A percentile compares a stretch with the other conserved stretches of the same genome.
Conservation (phyloP, 257 asterid genomes). For the Eucommia ulmoides region DNA sequence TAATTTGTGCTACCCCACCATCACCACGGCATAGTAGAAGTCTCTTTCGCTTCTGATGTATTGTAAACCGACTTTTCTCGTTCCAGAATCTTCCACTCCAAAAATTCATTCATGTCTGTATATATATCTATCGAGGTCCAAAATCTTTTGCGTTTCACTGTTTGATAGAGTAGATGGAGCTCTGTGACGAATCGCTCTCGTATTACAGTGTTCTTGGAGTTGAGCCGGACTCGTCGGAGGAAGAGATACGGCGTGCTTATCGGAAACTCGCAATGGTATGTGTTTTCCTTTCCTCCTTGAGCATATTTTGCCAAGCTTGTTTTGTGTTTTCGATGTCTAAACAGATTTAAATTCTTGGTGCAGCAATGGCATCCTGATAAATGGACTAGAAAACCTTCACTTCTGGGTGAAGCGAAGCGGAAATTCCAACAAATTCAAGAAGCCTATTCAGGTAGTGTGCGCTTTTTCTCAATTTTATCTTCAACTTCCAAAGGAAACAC, state of each 20-base stretch:
- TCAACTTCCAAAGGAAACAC: not conserved
- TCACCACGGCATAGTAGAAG: not conserved
- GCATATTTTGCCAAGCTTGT: not conserved
- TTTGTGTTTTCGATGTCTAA: not conserved
- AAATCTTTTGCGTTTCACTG: not conserved
- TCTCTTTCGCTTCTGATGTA: not conserved
- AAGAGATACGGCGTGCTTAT: slow-evolving; percentile 63
- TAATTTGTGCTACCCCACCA: not conserved
- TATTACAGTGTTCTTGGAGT: slow-evolving; percentile 65
- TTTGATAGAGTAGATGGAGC: slow-evolving; percentile 20
- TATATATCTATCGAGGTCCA: not conserved
- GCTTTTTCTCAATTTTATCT: not conserved
- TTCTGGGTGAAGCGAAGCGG: slow-evolving; percentile 52
- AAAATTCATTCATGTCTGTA: not conserved
- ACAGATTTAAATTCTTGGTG: slow-evolving; percentile 8
- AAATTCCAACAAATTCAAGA: slow-evolving; percentile 82
- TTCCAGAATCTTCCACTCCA: not conserved
- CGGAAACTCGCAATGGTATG: slow-evolving; percentile 78
- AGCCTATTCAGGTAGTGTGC: slow-evolving; percentile 71
- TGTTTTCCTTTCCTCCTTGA: not conserved
- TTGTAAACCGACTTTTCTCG: not conserved
- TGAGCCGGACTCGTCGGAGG: slow-evolving; percentile 33
- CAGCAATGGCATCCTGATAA: slow-evolving; percentile 98
- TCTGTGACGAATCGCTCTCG: slow-evolving; percentile 10
- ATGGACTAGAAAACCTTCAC: slow-evolving; percentile 46